phyloP scores from a whole-genome alignment of 176 grass and related monocot genomes.

The Musa beccarii region DNA sequence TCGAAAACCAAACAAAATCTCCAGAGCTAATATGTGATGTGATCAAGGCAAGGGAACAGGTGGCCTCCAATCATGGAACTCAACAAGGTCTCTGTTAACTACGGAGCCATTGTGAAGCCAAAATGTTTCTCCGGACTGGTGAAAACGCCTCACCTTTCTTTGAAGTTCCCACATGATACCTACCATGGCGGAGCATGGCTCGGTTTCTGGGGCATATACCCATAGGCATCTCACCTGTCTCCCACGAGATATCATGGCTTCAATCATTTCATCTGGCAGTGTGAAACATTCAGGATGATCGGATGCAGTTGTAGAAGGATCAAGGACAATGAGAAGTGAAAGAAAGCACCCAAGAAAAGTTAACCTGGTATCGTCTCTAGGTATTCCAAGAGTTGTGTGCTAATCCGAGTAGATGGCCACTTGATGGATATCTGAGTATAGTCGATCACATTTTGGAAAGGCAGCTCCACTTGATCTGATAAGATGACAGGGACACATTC shows the following conservation, averaged over 20 bases:
- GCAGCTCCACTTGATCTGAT: constrained; percentile 85
- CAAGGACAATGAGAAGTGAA: background rate
- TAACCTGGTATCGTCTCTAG: constrained; percentile 76
- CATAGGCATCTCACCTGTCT: constrained; percentile 64
- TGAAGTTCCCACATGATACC: constrained; percentile 80
- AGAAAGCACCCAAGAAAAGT: background rate
- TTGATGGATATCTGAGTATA: constrained; percentile 84
- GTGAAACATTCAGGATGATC: background rate
- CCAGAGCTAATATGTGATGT: background rate
- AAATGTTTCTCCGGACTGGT: constrained; percentile 73
- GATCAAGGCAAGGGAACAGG: constrained; percentile 59
- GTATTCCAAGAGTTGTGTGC: constrained; percentile 56
- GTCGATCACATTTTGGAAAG: constrained; percentile 86
- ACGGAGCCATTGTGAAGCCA: constrained; percentile 81
- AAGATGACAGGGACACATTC: constrained; percentile 94
- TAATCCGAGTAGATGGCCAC: constrained; percentile 68
- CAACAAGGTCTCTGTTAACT: constrained; percentile 63
- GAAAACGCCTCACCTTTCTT: constrained; percentile 69
- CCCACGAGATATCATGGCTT: constrained; percentile 58
- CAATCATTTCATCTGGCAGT: constrained; percentile 59
- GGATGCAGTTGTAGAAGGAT: background rate
- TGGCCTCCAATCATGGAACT: constrained; percentile 66
- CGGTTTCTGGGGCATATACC: constrained; percentile 58
- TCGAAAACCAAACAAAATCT: background rate
- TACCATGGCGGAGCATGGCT: constrained; percentile 70